A percentile compares a stretch with the other conserved stretches of the same genome.
Conservation (phyloP, 805 yeast species). For the Blastobotrys americana region DNA sequence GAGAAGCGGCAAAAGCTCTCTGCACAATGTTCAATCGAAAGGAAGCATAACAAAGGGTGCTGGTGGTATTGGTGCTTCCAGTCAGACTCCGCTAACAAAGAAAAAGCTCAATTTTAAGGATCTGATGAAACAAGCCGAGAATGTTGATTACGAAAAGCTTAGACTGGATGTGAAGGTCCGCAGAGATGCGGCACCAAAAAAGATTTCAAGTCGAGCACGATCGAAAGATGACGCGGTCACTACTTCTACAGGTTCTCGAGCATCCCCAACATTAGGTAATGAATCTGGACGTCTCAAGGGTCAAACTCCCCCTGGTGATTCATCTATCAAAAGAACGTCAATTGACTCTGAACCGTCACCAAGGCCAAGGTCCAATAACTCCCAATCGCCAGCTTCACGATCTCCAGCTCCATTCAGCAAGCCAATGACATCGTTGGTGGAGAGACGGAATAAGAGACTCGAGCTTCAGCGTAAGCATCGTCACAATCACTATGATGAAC, state of each 20-base stretch:
- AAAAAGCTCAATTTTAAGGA: conserved; percentile 53
- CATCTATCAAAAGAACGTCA: not conserved
- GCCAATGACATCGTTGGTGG: conserved; percentile 37
- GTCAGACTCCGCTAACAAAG: conserved; percentile 14
- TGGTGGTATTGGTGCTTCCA: no score
- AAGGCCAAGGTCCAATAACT: not conserved
- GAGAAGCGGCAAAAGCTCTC: no score
- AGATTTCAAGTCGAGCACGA: not conserved
- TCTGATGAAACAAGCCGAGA: conserved; percentile 60
- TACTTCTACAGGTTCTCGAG: not conserved
- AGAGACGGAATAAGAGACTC: conserved; percentile 31
- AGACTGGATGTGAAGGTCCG: conserved; percentile 36
- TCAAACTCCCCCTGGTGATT: not conserved
- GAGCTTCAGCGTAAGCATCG: conserved; percentile 19
- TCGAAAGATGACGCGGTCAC: not conserved
- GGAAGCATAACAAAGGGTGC: no score
- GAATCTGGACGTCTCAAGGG: not conserved
- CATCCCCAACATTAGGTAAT: not conserved
- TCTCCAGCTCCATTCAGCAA: conserved; percentile 34
- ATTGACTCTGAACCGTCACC: not conserved
- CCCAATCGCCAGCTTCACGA: not conserved
- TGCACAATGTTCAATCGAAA: no score
- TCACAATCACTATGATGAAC: conserved; percentile 29
- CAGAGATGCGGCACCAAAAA: conserved; percentile 6
- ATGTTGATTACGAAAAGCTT: conserved; percentile 45